phyloP scores from a whole-genome alignment of 768 basidiomycete genomes.

The Rhodotorula sphaerocarpa region DNA sequence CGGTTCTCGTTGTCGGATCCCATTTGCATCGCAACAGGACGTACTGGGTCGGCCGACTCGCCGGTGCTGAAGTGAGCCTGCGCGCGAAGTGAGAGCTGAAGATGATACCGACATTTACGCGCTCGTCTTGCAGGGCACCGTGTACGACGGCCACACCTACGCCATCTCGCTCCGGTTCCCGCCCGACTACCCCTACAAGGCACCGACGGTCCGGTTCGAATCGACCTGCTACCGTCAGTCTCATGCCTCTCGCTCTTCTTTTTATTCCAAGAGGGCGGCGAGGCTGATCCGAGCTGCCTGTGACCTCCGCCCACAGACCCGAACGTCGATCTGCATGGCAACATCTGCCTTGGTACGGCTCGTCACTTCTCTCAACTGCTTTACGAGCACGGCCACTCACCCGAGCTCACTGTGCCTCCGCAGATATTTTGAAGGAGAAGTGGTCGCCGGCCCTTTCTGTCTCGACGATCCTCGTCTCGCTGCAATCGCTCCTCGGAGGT shows the following conservation, averaged over 20 bases:
- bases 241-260: neutral
- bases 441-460: slow-evolving; percentile 92
- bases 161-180: slow-evolving; percentile 79
- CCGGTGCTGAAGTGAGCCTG: slow-evolving; percentile 48
- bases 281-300: too few species aligned
- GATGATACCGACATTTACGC: too few species aligned
- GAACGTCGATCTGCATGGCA: slow-evolving; percentile 66
- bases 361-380: neutral
- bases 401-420: slow-evolving; percentile 39
- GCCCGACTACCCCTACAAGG: slow-evolving; percentile 75
- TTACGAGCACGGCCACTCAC: too few species aligned
- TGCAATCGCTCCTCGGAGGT: slow-evolving; percentile 71
- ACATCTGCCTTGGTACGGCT: slow-evolving; percentile 33
- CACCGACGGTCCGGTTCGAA: slow-evolving; percentile 78
- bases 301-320: slow-evolving; percentile 56
- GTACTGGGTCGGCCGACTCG: slow-evolving; percentile 83
- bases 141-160: slow-evolving; percentile 67
- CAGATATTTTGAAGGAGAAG: slow-evolving; percentile 78
- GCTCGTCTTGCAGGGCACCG: slow-evolving; percentile 14
- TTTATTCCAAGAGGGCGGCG: neutral
- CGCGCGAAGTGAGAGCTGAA: too few species aligned
- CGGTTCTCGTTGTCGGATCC: too few species aligned
- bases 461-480: slow-evolving; percentile 74
- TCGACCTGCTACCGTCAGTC: slow-evolving; percentile 58
- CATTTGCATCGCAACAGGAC: slow-evolving; percentile 43